Evolutionary conservation across 1,139 yeast species (phyloP).

Genomic region (Debaryomyces udenii): DNA sequence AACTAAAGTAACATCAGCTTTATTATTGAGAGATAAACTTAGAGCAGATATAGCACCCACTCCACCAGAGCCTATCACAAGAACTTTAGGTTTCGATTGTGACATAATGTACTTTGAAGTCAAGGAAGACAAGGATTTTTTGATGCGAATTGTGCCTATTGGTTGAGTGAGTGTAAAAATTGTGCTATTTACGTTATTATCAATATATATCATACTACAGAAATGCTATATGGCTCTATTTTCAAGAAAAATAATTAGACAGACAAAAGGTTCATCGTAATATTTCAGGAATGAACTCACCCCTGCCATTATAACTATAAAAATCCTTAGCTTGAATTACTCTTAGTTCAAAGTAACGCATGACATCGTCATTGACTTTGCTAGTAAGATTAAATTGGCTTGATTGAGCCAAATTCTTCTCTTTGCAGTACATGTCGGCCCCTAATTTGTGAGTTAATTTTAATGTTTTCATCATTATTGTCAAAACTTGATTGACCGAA

Average conservation of each 20-base stretch:
- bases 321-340: constrained; percentile 39
- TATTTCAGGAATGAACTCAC: constrained; percentile 19
- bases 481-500: constrained; percentile 52
- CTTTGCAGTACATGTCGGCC: constrained; percentile 14
- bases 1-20: constrained; percentile 60
- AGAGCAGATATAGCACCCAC: constrained; percentile 74
- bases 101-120: too few species aligned
- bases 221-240: too few species aligned
- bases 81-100: constrained; percentile 24
- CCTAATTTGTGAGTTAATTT: constrained; percentile 39
- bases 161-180: too few species aligned
- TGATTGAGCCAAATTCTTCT: constrained; percentile 8
- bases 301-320: constrained; percentile 29
- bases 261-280: too few species aligned
- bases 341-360: constrained; percentile 46
- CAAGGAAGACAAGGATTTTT: too few species aligned
- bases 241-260: too few species aligned
- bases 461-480: constrained; percentile 52
- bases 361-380: constrained; percentile 40
- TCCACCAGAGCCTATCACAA: constrained; percentile 52
- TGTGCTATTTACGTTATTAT: too few species aligned
- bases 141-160: too few species aligned
- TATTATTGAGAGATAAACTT: constrained; percentile 48
- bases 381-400: constrained; percentile 20
- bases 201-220: too few species aligned